Percentiles rank a stretch among this genome's conserved stretches.
phyloP scores from a whole-genome alignment of 371 early-diverging fungal species.

The Apophysomyces elegans region DNA sequence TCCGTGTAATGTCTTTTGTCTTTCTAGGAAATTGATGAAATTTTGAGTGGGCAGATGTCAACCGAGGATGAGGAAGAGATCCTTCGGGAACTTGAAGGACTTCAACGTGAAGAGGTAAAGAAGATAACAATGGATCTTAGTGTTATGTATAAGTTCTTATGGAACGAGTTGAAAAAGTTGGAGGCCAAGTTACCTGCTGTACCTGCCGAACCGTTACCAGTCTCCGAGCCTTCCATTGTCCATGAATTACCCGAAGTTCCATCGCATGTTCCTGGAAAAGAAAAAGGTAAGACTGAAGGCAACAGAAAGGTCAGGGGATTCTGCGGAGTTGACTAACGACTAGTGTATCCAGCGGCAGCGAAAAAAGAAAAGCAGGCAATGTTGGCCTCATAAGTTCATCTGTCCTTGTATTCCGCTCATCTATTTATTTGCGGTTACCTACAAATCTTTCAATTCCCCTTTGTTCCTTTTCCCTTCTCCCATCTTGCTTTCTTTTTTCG shows the following conservation, averaged over 20 bases:
- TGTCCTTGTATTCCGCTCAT: slow-evolving; percentile 20
- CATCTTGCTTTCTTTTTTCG: slow-evolving; percentile 14
- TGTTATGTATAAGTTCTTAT: slow-evolving; percentile 1
- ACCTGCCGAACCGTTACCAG: slow-evolving; percentile 33
- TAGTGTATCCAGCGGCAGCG: slow-evolving; percentile 46
- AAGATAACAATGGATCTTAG: neutral
- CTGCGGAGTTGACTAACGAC: slow-evolving; percentile 56
- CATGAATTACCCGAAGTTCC: slow-evolving; percentile 40
- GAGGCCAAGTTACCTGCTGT: slow-evolving; percentile 42
- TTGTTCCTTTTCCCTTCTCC: neutral
- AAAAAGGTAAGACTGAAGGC: slow-evolving; percentile 49
- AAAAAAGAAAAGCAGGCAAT: slow-evolving; percentile 57
- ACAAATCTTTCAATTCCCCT: neutral
- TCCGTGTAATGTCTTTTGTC: slow-evolving; percentile 27
- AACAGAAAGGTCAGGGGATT: slow-evolving; percentile 34
- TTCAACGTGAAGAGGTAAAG: slow-evolving; percentile 52
- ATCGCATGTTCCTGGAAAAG: slow-evolving; percentile 40
- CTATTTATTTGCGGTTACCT: slow-evolving; percentile 26
- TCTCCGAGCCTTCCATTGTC: slow-evolving; percentile 13
- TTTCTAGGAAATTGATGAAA: slow-evolving; percentile 79
- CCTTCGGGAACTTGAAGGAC: slow-evolving; percentile 74
- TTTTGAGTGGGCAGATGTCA: slow-evolving; percentile 72
- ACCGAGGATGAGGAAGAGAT: slow-evolving; percentile 88
- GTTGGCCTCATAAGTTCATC: slow-evolving; percentile 23
- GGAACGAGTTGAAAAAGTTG: slow-evolving; percentile 22